Conservation (phyloP, 23 red algal species). For the Gracilaria domingensis region DNA sequence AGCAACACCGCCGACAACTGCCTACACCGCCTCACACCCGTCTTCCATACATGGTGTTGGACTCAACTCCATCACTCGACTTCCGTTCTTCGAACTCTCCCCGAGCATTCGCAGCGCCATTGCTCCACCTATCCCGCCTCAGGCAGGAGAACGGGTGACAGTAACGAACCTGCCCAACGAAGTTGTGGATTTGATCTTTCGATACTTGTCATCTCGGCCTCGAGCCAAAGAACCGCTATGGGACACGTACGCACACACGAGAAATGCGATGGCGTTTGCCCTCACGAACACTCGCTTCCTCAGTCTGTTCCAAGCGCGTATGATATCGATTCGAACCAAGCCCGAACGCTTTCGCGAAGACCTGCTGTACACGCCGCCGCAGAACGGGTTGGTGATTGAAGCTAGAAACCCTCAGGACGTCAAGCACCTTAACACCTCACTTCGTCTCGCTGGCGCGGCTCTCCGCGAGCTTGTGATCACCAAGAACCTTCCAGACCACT, state of each 20-base stretch:
- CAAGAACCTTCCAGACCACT: constrained; percentile 32
- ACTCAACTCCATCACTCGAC: not conserved
- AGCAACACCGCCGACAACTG: not conserved
- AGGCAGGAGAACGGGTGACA: constrained; percentile 16
- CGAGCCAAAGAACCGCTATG: constrained; percentile 36
- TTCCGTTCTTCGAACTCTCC: constrained; percentile 34
- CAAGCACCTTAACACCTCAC: not conserved
- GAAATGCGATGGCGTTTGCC: constrained; percentile 44
- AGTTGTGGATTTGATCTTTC: constrained; percentile 51
- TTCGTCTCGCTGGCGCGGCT: constrained; percentile 25
- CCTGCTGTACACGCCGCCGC: constrained; percentile 35
- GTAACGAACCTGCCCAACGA: constrained; percentile 56
- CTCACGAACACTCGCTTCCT: constrained; percentile 21
- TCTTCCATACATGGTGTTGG: not conserved
- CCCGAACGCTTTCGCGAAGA: constrained; percentile 55
- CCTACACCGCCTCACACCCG: not conserved
- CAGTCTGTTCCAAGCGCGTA: constrained; percentile 33
- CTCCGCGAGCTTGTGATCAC: constrained; percentile 55
- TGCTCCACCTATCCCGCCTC: constrained; percentile 6
- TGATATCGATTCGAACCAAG: constrained; percentile 40
- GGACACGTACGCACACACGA: constrained; percentile 22
- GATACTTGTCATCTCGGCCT: constrained; percentile 45
- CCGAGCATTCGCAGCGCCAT: constrained; percentile 33
- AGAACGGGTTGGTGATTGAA: constrained; percentile 36
- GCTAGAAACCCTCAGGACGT: constrained; percentile 41